Evolutionary conservation across 805 yeast genomes (phyloP), one percentile per base, ranked within the genome.

Genomic region (Zygosaccharomyces rouxii): DNA sequence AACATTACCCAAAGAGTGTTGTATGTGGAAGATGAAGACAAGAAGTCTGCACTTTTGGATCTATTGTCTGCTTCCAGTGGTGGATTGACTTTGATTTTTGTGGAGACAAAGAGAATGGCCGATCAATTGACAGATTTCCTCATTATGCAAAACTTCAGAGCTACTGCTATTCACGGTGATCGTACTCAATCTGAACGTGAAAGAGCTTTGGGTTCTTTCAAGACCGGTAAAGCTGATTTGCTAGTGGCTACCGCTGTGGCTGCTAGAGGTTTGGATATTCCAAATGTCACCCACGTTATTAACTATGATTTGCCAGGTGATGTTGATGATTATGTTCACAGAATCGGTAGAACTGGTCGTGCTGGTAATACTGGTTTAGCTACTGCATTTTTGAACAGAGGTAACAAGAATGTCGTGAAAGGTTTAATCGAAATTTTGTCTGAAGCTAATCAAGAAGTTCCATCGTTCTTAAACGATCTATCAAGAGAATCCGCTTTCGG

Each of bases 271-370:
- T 82, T 94, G 73, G 99, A 94, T 81, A 94, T 94, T 78, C 98
- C 99, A 70, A 94, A 94, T 70, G 99, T 94, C 62, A 85, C 95
- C 42, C 98, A 92, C 69, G 99, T 94, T 66, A 85, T 94, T 74
- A 94, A 94, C 81, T 94, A 86, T 71, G 99, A 94, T 70, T 78
- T 94, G 70, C 99, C 99, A 70, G 77, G 85, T 68, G 98, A 94
- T 71, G 86, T 94, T 65, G 99, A 94, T 72, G 99, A 94, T 73
- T 94, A 94, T 69, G 99, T 94, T 51, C 99, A 94, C 78, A 87
- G 99, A 78, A 94, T 94, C 69, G 99, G 99, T 81, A 92, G 99
- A 83, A 94, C 99, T 67, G 99, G 99, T 75, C 94, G 99, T 83
- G 99, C 99, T 64, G 99, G 99, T 80, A 94, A 94, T 77, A 83